Base-by-base conservation (phyloP, 176 grass and related monocot genomes). In the Hyparrhenia diplandra region DNA sequence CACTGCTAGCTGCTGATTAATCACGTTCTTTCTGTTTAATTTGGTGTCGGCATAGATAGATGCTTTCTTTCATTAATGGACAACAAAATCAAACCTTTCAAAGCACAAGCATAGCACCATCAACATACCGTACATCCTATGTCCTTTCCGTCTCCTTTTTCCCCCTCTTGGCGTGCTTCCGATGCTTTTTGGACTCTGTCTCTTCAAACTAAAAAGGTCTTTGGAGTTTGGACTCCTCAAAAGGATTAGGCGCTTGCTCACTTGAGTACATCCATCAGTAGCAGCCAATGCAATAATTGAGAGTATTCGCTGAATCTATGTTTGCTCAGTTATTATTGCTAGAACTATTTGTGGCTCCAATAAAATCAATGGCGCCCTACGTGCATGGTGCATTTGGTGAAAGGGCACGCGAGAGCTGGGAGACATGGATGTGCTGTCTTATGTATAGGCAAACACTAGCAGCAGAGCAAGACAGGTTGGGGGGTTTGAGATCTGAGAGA, bases 121-220 rank as follows among this genome's bases (percentile, higher is more conserved):
- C n/a, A n/a, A n/a, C n/a, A n/a, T n/a, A n/a, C n/a, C n/a, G n/a
- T n/a, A n/a, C n/a, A n/a, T n/a, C n/a, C n/a, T n/a, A n/a, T n/a
- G n/a, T n/a, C n/a, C n/a, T n/a, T 74, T 81, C 45, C 57, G 4
- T 6, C 18, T 8, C 10, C 2, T 52, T 20, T 72, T 66, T 58
- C 52, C 80, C 67, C 43, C 43, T 42, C 59, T 18, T 1, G 46
- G 69, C 45, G 84, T 86, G 77, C 69, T 62, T 65, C 55, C 59
- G 74, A 32, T 57, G 69, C 34, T 27, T 86, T 80, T 74, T 55
- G 77, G 40, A 42, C 73, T 20, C 4, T 25, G 61, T 35, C 27
- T 32, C 40, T 54, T 80, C 1, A 58, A 74, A 36, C 69, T 17
- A 80, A 80, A 67, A 75, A 78, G 42, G 43, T 17, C 21, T 8